Conservation (phyloP, 2,329 filamentous ascomycete genomes). For the Pyrenophora teres region DNA sequence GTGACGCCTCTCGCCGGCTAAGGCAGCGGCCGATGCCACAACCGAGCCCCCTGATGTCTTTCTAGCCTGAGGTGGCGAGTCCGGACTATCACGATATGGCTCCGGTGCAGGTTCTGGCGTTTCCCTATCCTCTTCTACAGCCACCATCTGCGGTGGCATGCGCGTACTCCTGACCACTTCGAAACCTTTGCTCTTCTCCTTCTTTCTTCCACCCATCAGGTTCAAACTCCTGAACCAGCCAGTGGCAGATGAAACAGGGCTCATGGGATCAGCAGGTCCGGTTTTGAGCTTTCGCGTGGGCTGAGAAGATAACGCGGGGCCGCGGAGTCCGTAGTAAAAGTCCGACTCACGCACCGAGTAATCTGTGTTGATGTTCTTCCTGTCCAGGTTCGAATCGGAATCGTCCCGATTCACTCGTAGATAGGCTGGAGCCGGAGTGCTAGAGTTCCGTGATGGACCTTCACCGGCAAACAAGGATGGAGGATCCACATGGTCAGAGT, state of each 20-base stretch:
- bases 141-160: conserved; percentile 75
- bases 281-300: conserved; percentile 87
- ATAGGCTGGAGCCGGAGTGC: conserved; percentile 54
- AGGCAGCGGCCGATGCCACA: conserved; percentile 22
- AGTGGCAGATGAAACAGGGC: conserved; percentile 84
- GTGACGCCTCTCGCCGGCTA: conserved; percentile 44
- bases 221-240: conserved; percentile 76
- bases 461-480: conserved; percentile 38
- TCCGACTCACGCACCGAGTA: conserved; percentile 95
- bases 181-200: conserved; percentile 95
- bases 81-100: conserved; percentile 62
- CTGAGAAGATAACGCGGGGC: conserved; percentile 80
- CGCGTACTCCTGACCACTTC: conserved; percentile 91
- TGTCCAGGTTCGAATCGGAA: conserved; percentile 60
- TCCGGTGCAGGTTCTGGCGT: conserved; percentile 37
- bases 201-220: conserved; percentile 80
- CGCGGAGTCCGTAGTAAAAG: conserved; percentile 93
- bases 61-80: conserved; percentile 14
- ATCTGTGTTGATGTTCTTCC: conserved; percentile 68
- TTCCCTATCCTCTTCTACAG: conserved; percentile 65
- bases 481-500: conserved; percentile 50
- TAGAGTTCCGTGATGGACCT: conserved; percentile 39
- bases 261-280: conserved; percentile 91
- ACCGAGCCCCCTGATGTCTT: conserved; percentile 14
- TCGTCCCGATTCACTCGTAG: conserved; percentile 54